These are phyloP conservation scores for Fraxinus excelsior DNA, from an alignment of 257 asterid genomes.

Conservation along the genomic window DNA sequence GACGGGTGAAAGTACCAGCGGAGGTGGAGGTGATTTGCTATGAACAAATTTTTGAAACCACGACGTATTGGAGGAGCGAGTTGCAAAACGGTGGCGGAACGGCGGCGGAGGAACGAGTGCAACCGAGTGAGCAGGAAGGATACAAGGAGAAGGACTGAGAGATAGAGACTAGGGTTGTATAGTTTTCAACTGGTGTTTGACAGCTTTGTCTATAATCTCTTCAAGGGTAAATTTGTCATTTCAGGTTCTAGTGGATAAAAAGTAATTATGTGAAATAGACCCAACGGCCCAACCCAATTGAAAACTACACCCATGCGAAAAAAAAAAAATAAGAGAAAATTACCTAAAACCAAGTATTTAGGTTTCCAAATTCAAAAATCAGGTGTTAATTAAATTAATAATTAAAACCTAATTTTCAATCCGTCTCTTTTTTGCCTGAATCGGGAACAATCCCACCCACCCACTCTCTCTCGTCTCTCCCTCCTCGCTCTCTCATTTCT, in stretches of 20 bases:
- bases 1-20: neutral
- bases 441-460: no score
- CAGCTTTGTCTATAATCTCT: slow-evolving; percentile 22
- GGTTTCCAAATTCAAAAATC: no score
- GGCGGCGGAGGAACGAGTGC: slow-evolving; percentile 2
- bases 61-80: slow-evolving; percentile 14
- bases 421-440: no score
- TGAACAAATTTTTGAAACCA: neutral
- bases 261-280: neutral
- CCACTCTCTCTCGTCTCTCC: no score
- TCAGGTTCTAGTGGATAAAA: neutral
- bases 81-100: neutral
- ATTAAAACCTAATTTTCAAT: no score
- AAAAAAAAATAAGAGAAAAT: no score
- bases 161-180: slow-evolving; percentile 12
- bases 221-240: neutral
- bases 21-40: neutral
- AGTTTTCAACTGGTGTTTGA: neutral
- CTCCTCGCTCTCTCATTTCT: no score
- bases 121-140: neutral
- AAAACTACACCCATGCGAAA: neutral
- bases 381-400: no score
- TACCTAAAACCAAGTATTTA: no score
- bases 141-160: slow-evolving; percentile 15
- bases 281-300: slow-evolving; percentile 1